Evolutionary conservation across 352 stramenopile species (phyloP), one percentile per base, ranked within the genome.

Genomic region (Pythium insidiosum): DNA sequence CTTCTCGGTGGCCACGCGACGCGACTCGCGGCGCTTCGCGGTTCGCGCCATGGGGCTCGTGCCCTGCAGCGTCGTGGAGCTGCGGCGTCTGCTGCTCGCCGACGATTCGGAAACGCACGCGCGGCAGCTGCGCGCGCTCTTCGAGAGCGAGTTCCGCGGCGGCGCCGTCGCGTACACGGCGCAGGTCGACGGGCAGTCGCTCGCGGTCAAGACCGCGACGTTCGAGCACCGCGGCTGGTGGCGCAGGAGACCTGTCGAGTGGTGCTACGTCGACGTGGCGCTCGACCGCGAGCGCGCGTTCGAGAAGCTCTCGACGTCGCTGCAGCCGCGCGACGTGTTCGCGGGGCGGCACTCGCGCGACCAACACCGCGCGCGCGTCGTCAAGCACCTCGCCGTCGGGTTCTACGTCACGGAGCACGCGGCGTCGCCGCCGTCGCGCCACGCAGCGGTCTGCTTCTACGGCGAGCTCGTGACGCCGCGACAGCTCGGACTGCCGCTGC

Each of bases 391-490:
- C 12, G 47, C 47, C 29, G 56, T 55, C 46, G 50, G 38, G 13
- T 34, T 61, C n/a, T 47, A 55, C 28, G 41, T 34, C 13, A 40
- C 54, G 24, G 24, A 28, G n/a, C 6, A 24, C n/a, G n/a, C n/a
- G n/a, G n/a, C n/a, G n/a, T n/a, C n/a, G n/a, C n/a, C n/a, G n/a
- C n/a, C n/a, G n/a, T n/a, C n/a, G n/a, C n/a, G n/a, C n/a, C n/a
- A n/a, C n/a, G n/a, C n/a, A n/a, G n/a, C n/a, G n/a, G n/a, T n/a
- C 15, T 13, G 28, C 15, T 63, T 63, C 39, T 63, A 63, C 43
- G 54, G 43, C 26, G 47, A 63, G 39, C 43, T 58, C 18, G 51
- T 57, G 21, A 49, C 47, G 30, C 54, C 47, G 25, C 47, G 41
- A 20, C 33, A 44, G 24, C 53, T 57, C 20, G 47, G 54, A 4